These are phyloP conservation scores for Globisporangium spiculum DNA, from an alignment of 352 stramenopile species.

Conservation along the genomic window DNA sequence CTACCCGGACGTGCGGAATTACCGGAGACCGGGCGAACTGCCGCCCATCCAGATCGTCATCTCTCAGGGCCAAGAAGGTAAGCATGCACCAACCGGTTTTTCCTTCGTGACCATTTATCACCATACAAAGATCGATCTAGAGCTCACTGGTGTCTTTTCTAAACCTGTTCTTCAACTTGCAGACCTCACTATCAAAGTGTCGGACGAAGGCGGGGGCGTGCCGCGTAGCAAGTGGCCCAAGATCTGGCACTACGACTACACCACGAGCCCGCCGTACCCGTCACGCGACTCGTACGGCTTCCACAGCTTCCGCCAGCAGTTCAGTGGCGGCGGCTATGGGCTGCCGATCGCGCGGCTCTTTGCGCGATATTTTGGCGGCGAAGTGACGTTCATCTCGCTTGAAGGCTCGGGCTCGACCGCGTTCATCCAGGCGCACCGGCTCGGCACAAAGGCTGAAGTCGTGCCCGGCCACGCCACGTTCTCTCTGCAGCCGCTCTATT, in stretches of 20 bases:
- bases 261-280: conserved; percentile 86
- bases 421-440: conserved; percentile 79
- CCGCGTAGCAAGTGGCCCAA: conserved; percentile 94
- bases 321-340: conserved; percentile 95
- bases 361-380: conserved; percentile 98
- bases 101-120: neutral
- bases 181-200: conserved; percentile 97
- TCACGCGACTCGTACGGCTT: conserved; percentile 57
- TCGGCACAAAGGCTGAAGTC: conserved; percentile 74
- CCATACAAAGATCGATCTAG: neutral
- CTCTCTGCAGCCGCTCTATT: conserved; percentile 18
- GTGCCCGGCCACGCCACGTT: conserved; percentile 56
- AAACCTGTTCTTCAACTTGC: neutral
- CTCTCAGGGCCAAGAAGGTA: conserved; percentile 91
- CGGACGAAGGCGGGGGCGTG: conserved; percentile 98
- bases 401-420: conserved; percentile 97
- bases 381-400: conserved; percentile 98
- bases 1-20: conserved; percentile 76
- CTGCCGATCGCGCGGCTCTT: conserved; percentile 92
- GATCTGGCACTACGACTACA: conserved; percentile 99
- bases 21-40: conserved; percentile 46
- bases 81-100: neutral
- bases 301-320: conserved; percentile 81
- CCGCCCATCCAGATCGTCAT: conserved; percentile 98
- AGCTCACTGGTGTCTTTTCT: neutral